Conservation (phyloP, 2,329 filamentous ascomycete species). For the Pseudovirgaria hyperparasitica region DNA sequence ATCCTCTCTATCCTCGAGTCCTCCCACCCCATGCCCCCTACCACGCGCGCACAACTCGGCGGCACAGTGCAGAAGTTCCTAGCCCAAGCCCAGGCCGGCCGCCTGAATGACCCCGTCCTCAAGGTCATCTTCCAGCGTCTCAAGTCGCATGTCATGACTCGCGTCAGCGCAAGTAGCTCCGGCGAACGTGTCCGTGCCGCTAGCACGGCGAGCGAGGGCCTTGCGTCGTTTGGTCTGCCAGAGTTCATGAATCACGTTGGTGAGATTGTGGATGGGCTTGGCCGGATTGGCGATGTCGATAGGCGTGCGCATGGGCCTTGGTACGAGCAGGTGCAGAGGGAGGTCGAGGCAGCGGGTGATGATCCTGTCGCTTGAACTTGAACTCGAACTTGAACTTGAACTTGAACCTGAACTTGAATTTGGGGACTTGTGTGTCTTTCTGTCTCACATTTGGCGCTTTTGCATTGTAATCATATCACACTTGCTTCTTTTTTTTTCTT, state of each 20-base stretch:
- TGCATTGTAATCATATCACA: too few relatives aligned
- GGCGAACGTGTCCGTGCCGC: conserved; percentile 59
- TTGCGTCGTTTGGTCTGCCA: conserved; percentile 56
- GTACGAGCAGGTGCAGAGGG: conserved; percentile 56
- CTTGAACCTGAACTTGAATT: too few relatives aligned
- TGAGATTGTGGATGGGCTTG: conserved; percentile 56
- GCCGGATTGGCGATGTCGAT: conserved; percentile 53
- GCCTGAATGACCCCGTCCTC: conserved; percentile 48
- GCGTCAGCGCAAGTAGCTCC: conserved; percentile 52
- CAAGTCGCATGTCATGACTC: conserved; percentile 50
- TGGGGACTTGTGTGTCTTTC: too few relatives aligned
- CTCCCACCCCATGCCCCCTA: conserved; percentile 35
- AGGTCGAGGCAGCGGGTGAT: too few relatives aligned
- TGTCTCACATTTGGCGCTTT: too few relatives aligned
- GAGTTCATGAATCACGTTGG: conserved; percentile 61
- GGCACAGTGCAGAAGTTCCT: conserved; percentile 37
- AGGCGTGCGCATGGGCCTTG: conserved; percentile 53
- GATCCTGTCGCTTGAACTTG: too few relatives aligned
- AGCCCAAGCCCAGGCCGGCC: conserved; percentile 36
- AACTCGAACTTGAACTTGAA: too few relatives aligned
- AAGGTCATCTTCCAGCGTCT: conserved; percentile 57
- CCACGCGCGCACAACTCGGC: conserved; percentile 30
- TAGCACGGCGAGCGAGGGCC: conserved; percentile 54
- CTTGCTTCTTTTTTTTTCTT: too few relatives aligned
- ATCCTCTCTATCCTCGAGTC: conserved; percentile 37